Evolutionary conservation across 2,329 filamentous ascomycete species (phyloP).

Genomic region (Trichoderma atrobrunneum): DNA sequence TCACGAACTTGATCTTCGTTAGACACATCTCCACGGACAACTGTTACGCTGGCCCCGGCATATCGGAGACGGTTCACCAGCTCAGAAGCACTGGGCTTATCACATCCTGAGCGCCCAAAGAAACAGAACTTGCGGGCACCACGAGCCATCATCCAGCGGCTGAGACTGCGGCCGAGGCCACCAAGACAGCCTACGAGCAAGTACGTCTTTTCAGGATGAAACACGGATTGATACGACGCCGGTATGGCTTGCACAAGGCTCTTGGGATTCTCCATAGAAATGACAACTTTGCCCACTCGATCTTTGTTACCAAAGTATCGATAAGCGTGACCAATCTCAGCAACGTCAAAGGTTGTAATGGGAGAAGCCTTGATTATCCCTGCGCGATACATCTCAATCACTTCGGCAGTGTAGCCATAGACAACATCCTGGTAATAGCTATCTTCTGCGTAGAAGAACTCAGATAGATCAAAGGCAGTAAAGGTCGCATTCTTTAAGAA

Average conservation of each 20-base stretch:
- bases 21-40: slow-evolving; percentile 35
- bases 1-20: slow-evolving; percentile 28
- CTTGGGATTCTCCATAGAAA: slow-evolving; percentile 25
- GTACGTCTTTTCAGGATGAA: slow-evolving; percentile 24
- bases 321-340: slow-evolving; percentile 22
- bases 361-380: background rate
- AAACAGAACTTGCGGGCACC: slow-evolving; percentile 30
- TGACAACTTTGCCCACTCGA: slow-evolving; percentile 35
- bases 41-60: slow-evolving; percentile 27
- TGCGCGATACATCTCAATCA: slow-evolving; percentile 9
- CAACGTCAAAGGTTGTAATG: background rate
- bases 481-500: slow-evolving; percentile 15
- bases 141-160: slow-evolving; percentile 31
- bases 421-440: background rate
- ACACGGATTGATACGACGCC: background rate
- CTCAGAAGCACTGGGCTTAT: slow-evolving; percentile 27
- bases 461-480: slow-evolving; percentile 22
- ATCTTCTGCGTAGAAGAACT: slow-evolving; percentile 4
- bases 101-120: slow-evolving; percentile 23
- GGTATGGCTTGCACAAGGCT: background rate
- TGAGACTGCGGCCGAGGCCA: slow-evolving; percentile 31
- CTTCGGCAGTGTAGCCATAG: slow-evolving; percentile 4
- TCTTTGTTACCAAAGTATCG: slow-evolving; percentile 23
- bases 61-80: slow-evolving; percentile 25
- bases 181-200: slow-evolving; percentile 31